Conservation (phyloP, 139 green algal genomes). For the Dunaliella sp. region DNA sequence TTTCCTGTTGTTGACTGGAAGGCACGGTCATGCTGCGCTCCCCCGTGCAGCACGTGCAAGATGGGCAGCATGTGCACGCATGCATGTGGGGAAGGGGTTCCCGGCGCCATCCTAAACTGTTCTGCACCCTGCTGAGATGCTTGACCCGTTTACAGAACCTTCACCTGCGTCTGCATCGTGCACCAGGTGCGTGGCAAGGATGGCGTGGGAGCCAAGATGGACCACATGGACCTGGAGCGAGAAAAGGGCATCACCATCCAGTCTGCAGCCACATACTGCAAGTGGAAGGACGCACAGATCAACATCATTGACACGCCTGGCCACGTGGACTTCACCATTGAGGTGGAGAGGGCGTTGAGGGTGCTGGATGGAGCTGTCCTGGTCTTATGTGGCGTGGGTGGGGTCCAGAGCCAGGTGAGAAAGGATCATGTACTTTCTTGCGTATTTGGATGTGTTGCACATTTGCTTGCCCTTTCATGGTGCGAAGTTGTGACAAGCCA, state of each 20-base stretch:
- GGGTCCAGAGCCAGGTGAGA: conserved; percentile 83
- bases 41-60: too few species aligned
- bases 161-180: too few species aligned
- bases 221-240: conserved; percentile 97
- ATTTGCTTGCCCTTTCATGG: too few species aligned
- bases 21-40: too few species aligned
- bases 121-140: too few species aligned
- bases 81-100: background rate
- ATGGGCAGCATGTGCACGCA: background rate
- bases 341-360: conserved; percentile 93
- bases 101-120: too few species aligned
- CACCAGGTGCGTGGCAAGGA: conserved; percentile 92
- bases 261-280: conserved; percentile 87
- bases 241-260: conserved; percentile 99
- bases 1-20: too few species aligned
- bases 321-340: conserved; percentile 99
- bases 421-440: too few species aligned
- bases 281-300: conserved; percentile 92
- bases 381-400: conserved; percentile 91
- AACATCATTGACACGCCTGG: conserved; percentile 99
- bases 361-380: conserved; percentile 97
- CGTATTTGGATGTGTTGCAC: too few species aligned
- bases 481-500: too few species aligned
- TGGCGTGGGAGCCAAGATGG: conserved; percentile 98
- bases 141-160: too few species aligned